Percentiles rank a stretch among this genome's conserved stretches.
phyloP scores from a whole-genome alignment of 345 rosid genomes.

The Melastoma malabathricum region DNA sequence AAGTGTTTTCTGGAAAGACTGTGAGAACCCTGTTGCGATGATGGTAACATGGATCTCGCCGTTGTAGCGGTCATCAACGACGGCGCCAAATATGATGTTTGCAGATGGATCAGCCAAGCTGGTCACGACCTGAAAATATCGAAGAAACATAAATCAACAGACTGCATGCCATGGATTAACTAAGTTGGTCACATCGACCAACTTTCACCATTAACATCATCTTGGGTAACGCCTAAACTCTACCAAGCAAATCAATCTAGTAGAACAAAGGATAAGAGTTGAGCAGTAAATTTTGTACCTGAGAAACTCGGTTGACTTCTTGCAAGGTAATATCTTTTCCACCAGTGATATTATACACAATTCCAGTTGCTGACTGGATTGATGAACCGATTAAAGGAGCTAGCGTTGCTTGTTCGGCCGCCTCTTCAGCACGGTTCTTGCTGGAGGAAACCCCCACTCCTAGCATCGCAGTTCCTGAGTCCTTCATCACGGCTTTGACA shows the following conservation, averaged over 20 bases:
- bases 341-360: constrained; percentile 91
- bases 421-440: constrained; percentile 98
- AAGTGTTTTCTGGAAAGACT: constrained; percentile 80
- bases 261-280: too few relatives aligned
- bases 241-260: too few relatives aligned
- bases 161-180: neutral
- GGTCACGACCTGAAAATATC: constrained; percentile 61
- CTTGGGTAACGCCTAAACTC: too few relatives aligned
- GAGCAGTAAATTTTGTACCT: constrained; percentile 27
- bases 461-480: constrained; percentile 98
- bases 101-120: constrained; percentile 98
- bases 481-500: constrained; percentile 93
- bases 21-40: constrained; percentile 93
- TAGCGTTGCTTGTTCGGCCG: constrained; percentile 94
- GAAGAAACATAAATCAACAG: neutral
- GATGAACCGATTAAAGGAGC: constrained; percentile 97
- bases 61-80: constrained; percentile 84
- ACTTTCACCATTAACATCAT: too few relatives aligned
- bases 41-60: constrained; percentile 97
- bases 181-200: neutral
- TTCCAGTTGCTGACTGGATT: constrained; percentile 96
- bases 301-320: constrained; percentile 93
- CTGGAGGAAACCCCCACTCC: constrained; percentile 98
- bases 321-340: constrained; percentile 94
- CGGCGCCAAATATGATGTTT: constrained; percentile 97